Conservation (phyloP, 73 alveolate genomes). For the Uronychia setigera region DNA sequence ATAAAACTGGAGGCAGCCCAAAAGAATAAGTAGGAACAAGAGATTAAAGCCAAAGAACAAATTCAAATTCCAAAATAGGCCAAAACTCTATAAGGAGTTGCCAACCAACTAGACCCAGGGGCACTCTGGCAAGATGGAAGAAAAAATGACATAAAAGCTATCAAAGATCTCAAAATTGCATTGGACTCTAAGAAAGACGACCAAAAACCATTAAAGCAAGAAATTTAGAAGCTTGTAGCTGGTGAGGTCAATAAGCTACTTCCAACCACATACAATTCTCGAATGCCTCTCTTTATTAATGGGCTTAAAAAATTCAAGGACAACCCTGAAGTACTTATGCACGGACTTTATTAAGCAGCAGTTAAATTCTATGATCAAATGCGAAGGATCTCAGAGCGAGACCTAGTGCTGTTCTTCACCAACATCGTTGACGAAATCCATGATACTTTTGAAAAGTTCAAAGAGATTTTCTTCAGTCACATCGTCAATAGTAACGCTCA, state of each 20-base stretch:
- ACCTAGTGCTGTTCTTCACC: background rate
- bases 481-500: background rate
- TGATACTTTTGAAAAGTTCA: background rate
- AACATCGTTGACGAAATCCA: background rate
- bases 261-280: background rate
- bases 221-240: background rate
- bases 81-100: background rate
- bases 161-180: background rate
- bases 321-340: background rate
- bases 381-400: background rate
- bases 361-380: background rate
- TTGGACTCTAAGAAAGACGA: background rate
- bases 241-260: background rate
- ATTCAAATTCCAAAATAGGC: background rate
- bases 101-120: background rate
- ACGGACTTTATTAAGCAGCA: background rate
- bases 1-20: background rate
- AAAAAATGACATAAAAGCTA: background rate
- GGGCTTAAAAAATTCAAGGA: background rate
- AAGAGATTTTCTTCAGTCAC: background rate
- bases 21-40: background rate
- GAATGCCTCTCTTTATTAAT: background rate
- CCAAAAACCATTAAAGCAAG: background rate
- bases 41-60: background rate
- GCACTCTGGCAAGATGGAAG: background rate